Base-by-base conservation (phyloP, 192 early-diverging fungal species). In the Coemansia sp. region DNA sequence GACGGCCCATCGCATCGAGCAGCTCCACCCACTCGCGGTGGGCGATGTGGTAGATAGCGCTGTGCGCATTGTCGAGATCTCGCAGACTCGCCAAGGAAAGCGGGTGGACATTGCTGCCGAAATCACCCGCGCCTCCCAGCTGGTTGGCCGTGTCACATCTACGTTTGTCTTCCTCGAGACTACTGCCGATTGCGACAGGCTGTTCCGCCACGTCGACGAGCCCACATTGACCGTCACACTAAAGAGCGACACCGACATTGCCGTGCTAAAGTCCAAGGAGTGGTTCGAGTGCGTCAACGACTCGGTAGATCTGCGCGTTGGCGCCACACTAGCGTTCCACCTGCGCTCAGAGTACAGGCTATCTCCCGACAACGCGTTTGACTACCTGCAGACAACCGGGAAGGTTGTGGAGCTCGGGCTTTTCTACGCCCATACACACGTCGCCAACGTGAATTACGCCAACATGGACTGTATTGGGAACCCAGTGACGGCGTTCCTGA, bases 221-320 rank as follows among this genome's bases (percentile, higher is more conserved):
- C 80, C 86, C 29, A 49, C 82, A 38, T 57, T 94, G 26, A 75
- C 67, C 14, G 28, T 56, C 20, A 3, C 5, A 35, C 18, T 51
- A 0, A 10, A 18, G 1, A 69, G 77, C 20, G 70, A 69, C 34
- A 85, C 89, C 65, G 92, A 97, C 51, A 64, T 91, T 40, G 87
- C 86, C 28, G 86, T 94, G 41, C 79, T 97, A 43, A 74, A 85
- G 63, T 80, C 91, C 59, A 94, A 94, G 78, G 68, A 82, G 29
- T 97, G 92, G 92, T 71, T 64, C 39, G 27, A 25, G 25, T 56
- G 43, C 43, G 67, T 86, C 38, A 76, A 69, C 41, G 25, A 25
- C 23, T 14, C 6, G 9, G 30, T 31, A 31, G 7, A 12, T 31
- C 7, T 31, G 30, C 6, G 12, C 7, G 57, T 80, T 12, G 84